Evolutionary conservation across 768 basidiomycete genomes (phyloP).

Genomic region (Pleurotus platypus): DNA sequence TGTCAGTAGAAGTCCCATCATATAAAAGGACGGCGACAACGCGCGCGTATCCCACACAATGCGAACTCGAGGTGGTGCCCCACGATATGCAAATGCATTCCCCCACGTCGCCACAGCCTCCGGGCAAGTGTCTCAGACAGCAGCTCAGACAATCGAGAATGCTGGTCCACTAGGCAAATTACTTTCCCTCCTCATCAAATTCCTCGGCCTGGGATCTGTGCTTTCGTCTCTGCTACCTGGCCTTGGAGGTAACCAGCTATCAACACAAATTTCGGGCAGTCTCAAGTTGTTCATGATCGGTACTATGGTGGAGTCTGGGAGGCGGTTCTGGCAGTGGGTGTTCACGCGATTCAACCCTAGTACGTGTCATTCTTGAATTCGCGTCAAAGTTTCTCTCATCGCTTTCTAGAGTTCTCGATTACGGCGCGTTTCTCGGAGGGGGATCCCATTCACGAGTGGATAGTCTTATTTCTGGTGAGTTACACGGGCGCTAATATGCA

Average conservation of each 20-base stretch:
- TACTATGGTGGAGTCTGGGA: conserved; percentile 9
- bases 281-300: conserved; percentile 8
- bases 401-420: conserved; percentile 33
- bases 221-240: background rate
- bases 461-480: conserved; percentile 38
- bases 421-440: conserved; percentile 42
- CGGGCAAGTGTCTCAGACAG: no score
- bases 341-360: conserved; percentile 33
- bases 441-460: conserved; percentile 48
- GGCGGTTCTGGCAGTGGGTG: conserved; percentile 20
- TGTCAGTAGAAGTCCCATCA: no score
- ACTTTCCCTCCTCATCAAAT: background rate
- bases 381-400: background rate
- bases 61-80: no score
- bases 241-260: background rate
- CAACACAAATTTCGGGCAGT: conserved; percentile 7
- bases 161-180: no score
- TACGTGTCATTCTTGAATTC: conserved; percentile 15
- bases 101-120: no score
- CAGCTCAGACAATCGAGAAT: no score
- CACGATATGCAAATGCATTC: no score
- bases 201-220: background rate
- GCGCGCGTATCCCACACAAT: no score
- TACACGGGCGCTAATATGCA: no score
- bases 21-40: no score